Conservation (phyloP, 768 basidiomycete genomes). For the Strobilomyces confusus region DNA sequence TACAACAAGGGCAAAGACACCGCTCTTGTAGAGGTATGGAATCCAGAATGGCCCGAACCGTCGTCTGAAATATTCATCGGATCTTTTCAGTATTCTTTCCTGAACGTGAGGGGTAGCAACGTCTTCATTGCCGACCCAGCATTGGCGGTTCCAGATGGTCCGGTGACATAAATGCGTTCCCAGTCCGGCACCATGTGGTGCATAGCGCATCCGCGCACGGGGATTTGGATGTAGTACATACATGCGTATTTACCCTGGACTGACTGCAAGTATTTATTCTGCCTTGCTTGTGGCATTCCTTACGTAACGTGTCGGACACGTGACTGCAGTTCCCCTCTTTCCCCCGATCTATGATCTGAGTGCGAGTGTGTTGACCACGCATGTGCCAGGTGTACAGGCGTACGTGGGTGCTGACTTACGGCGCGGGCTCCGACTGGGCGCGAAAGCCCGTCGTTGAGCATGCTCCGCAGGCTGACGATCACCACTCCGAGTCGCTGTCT, state of each 20-base stretch:
- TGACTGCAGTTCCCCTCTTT: too few species aligned
- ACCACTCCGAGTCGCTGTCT: too few species aligned
- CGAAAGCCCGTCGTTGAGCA: too few species aligned
- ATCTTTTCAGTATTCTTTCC: constrained; percentile 46
- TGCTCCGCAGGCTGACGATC: too few species aligned
- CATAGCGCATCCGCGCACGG: not conserved
- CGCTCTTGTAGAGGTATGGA: constrained; percentile 48
- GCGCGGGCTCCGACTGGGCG: too few species aligned
- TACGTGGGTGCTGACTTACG: too few species aligned
- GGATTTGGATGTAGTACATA: constrained; percentile 18
- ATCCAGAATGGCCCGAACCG: not conserved
- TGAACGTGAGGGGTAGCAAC: constrained; percentile 49
- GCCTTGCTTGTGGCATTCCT: too few species aligned
- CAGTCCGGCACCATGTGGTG: not conserved
- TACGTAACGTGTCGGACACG: too few species aligned
- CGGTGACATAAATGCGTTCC: constrained; percentile 14
- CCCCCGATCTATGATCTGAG: too few species aligned
- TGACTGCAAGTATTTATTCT: too few species aligned
- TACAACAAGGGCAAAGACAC: constrained; percentile 45
- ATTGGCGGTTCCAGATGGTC: not conserved
- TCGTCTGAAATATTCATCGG: not conserved
- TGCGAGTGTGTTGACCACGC: too few species aligned
- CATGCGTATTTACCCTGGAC: not conserved
- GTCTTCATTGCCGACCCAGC: constrained; percentile 37
- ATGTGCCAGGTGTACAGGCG: too few species aligned